phyloP scores from a whole-genome alignment of 164 flowering plant genomes.

The Aristolochia fimbriata region DNA sequence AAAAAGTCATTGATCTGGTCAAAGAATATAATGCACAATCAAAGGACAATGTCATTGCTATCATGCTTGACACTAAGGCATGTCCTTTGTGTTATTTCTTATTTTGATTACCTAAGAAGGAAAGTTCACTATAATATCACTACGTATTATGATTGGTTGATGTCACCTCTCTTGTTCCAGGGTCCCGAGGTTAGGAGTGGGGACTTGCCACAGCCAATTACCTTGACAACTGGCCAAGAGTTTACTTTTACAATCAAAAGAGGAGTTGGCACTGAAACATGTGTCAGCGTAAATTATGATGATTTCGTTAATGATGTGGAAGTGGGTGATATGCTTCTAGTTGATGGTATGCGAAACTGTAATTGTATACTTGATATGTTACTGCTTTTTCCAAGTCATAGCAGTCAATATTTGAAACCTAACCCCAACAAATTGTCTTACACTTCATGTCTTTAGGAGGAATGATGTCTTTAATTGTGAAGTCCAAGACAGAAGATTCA shows the following conservation, averaged over 20 bases:
- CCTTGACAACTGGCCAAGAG: conserved; percentile 61
- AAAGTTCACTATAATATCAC: background rate
- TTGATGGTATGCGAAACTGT: conserved; percentile 62
- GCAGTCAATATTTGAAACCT: no score
- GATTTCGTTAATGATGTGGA: conserved; percentile 98
- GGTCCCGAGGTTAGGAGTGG: conserved; percentile 99
- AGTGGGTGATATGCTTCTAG: conserved; percentile 93
- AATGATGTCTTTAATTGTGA: conserved; percentile 92
- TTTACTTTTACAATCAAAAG: conserved; percentile 84
- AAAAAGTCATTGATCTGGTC: conserved; percentile 87
- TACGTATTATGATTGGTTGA: background rate
- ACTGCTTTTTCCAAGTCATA: no score
- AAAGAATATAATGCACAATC: conserved; percentile 85
- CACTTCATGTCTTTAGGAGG: conserved; percentile 47
- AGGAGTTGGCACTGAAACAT: conserved; percentile 82
- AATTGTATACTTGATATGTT: background rate
- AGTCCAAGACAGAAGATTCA: conserved; percentile 82
- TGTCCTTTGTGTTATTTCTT: conserved; percentile 5
- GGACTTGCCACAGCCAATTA: conserved; percentile 92
- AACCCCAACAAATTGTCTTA: no score
- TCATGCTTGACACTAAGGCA: conserved; percentile 95
- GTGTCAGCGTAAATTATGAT: conserved; percentile 96
- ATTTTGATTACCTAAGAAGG: background rate
- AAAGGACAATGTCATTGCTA: conserved; percentile 79
- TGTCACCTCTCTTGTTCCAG: conserved; percentile 24